Evolutionary conservation across 306 rosid species (phyloP).

Genomic region (Erythrophleum fordii): DNA sequence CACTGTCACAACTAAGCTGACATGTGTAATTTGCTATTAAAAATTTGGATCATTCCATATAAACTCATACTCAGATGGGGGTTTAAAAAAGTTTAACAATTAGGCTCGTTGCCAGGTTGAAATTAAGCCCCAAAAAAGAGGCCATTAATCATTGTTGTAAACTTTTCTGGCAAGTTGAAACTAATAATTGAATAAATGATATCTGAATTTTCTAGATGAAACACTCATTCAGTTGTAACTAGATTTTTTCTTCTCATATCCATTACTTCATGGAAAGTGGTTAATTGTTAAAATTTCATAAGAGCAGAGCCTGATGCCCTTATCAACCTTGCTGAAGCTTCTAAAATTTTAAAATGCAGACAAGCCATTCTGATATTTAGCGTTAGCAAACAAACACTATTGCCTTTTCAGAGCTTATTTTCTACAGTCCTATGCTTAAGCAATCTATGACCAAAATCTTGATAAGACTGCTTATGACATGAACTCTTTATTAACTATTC

Average conservation of each 20-base stretch:
- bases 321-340: constrained; percentile 6
- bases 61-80: background rate
- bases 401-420: background rate
- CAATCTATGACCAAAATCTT: background rate
- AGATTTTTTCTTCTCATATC: constrained; percentile 1
- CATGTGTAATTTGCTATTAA: background rate
- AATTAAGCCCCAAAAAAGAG: background rate
- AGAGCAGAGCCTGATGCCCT: background rate
- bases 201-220: background rate
- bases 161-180: background rate
- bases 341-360: constrained; percentile 32
- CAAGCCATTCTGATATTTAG: background rate
- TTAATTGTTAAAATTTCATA: background rate
- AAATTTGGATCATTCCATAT: background rate
- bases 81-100: background rate
- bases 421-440: background rate
- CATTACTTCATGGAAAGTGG: background rate
- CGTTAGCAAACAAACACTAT: background rate
- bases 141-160: background rate
- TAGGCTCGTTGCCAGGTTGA: too few species aligned
- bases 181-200: background rate
- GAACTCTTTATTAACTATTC: background rate
- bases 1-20: background rate
- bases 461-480: constrained; percentile 14
- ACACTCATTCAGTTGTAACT: constrained; percentile 1